Evolutionary conservation across 2,329 filamentous ascomycete genomes (phyloP), one percentile per base, ranked within the genome.

Genomic region (Raffaelea albimanens): DNA sequence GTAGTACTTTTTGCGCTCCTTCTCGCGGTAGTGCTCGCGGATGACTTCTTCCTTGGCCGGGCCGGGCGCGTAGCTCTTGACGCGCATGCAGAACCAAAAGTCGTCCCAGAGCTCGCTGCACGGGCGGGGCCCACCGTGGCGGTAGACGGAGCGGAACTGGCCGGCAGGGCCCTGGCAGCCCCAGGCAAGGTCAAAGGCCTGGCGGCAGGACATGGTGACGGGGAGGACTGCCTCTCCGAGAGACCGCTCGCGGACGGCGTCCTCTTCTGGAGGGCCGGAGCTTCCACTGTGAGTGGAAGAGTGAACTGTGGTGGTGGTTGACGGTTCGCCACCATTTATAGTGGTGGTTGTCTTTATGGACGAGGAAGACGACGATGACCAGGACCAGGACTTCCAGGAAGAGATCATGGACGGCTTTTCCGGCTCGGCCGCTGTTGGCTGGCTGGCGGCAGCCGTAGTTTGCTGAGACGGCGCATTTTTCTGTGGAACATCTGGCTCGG

Each of bases 81-180:
- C 82, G 54, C 87, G 82, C 90, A 97, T 96, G 72, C 93, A 98
- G 69, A 96, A 91, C 86, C 90, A 95, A 67, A 95, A 97, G 65
- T 95, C 87, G 52, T 83, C 78, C 89, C 91, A 96, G 53, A 89
- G 82, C 55, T 94, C 85, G 52, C 73, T 79, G 72, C 93, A 98
- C 3, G 78, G 75, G 40, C 83, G 79, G 59, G 95, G 70, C 39
- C 73, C 69, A 52, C 93, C 93, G 61, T 88, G 83, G 36, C 93
- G 85, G 72, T 97, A 98, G 34, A 97, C 77, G 59, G 88, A 82
- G 59, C 86, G 89, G 73, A 90, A 95, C 64, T 97, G 90, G 1
- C 91, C 89, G 46, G 88, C 90, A 9, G 95, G 73, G 0, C 85
- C 88, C 62, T 93, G 87, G 75, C 93, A 98, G 72, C 91, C 87